These are phyloP conservation scores for Torulaspora microellipsoides DNA, from an alignment of 805 yeast species.

Conservation along the genomic window DNA sequence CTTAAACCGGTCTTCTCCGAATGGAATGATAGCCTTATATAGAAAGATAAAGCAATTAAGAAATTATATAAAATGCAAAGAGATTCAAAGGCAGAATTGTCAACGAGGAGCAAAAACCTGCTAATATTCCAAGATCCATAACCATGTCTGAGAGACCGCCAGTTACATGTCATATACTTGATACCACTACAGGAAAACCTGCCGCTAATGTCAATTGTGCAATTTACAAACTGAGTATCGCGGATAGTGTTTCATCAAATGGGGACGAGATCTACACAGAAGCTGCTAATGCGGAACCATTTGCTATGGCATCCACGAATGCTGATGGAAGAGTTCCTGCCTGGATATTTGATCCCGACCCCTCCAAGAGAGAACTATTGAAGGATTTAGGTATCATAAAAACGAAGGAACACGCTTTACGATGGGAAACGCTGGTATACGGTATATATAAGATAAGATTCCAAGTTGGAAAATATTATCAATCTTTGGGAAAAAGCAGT, in stretches of 20 bases:
- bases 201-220: conserved; percentile 73
- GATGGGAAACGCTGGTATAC: conserved; percentile 47
- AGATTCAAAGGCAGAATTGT: too few species aligned
- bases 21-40: not conserved
- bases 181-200: conserved; percentile 79
- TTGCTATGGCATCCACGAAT: conserved; percentile 71
- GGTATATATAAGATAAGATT: conserved; percentile 77
- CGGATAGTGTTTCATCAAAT: conserved; percentile 10
- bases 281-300: conserved; percentile 36
- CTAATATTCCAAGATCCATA: too few species aligned
- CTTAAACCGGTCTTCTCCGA: not conserved
- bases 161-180: conserved; percentile 85
- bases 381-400: conserved; percentile 34
- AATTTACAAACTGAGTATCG: conserved; percentile 37
- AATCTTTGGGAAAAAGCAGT: conserved; percentile 39
- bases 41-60: too few species aligned
- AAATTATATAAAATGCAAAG: too few species aligned
- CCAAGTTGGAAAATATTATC: conserved; percentile 65
- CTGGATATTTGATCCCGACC: conserved; percentile 53
- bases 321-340: conserved; percentile 70
- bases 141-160: conserved; percentile 38
- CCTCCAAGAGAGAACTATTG: conserved; percentile 10
- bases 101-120: too few species aligned
- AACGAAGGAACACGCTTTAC: conserved; percentile 12
- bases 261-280: conserved; percentile 27